phyloP scores from a whole-genome alignment of 148 eudicot species.

The Polygonum maritimum region DNA sequence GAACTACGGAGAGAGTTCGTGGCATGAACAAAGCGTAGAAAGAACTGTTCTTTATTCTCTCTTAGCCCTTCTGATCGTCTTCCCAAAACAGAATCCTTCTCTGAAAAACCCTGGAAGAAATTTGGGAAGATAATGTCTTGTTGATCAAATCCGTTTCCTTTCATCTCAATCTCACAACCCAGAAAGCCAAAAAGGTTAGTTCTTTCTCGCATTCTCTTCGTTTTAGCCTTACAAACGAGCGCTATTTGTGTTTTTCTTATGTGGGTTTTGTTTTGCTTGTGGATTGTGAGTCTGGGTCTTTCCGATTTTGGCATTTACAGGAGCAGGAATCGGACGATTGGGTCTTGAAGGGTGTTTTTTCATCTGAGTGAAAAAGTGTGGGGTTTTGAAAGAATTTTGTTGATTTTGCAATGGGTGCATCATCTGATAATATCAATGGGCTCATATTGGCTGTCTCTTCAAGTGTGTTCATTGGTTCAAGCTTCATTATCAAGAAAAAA shows the following conservation, averaged over 20 bases:
- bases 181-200: not conserved
- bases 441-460: slow-evolving; percentile 73
- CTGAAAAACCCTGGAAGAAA: not conserved
- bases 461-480: slow-evolving; percentile 82
- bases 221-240: not conserved
- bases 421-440: slow-evolving; percentile 61
- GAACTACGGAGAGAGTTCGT: not conserved
- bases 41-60: not conserved
- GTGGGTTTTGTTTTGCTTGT: slow-evolving; percentile 7
- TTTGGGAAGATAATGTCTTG: not conserved
- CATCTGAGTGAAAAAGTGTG: not conserved
- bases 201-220: not conserved
- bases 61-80: not conserved
- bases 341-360: slow-evolving; percentile 5
- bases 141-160: not conserved
- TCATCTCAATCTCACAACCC: slow-evolving; percentile 7
- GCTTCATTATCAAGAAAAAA: slow-evolving; percentile 88
- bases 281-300: not conserved
- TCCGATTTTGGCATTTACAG: slow-evolving; percentile 4
- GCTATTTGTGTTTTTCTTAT: not conserved
- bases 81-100: not conserved
- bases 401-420: slow-evolving; percentile 28
- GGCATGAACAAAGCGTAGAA: not conserved
- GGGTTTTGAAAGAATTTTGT: not conserved
- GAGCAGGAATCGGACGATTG: not conserved